Evolutionary conservation across 2,329 filamentous ascomycete genomes (phyloP).

Genomic region (Zarea fungicola): DNA sequence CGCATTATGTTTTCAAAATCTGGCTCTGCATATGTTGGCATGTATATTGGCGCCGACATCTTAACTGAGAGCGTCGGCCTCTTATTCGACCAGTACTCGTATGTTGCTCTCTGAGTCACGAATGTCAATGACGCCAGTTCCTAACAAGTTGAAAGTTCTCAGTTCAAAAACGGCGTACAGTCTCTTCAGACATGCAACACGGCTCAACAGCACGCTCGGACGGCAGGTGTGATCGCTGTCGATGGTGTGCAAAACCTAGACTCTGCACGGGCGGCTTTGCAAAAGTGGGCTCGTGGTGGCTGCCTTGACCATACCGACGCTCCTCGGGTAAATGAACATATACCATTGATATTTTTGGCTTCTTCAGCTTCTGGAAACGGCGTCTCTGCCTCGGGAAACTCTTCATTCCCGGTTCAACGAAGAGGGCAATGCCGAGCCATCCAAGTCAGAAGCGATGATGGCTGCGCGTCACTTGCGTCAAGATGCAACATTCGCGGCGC

Average conservation of each 20-base stretch:
- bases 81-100: too few species aligned
- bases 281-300: neutral
- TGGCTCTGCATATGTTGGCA: neutral
- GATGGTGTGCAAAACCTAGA: neutral
- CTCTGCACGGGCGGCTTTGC: neutral
- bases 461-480: neutral
- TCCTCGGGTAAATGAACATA: neutral
- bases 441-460: neutral
- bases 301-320: neutral
- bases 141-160: neutral
- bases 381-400: too few species aligned
- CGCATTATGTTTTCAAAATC: neutral
- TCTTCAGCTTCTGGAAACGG: neutral
- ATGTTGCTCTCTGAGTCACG: too few species aligned
- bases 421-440: neutral
- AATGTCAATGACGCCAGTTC: too few species aligned
- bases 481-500: neutral
- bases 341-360: neutral
- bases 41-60: neutral
- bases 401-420: too few species aligned
- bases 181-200: neutral
- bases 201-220: neutral
- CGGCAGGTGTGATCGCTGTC: neutral
- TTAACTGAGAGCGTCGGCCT: too few species aligned
- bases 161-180: neutral